phyloP scores from a whole-genome alignment of 805 yeast species.

The Ogataea haglerorum region DNA sequence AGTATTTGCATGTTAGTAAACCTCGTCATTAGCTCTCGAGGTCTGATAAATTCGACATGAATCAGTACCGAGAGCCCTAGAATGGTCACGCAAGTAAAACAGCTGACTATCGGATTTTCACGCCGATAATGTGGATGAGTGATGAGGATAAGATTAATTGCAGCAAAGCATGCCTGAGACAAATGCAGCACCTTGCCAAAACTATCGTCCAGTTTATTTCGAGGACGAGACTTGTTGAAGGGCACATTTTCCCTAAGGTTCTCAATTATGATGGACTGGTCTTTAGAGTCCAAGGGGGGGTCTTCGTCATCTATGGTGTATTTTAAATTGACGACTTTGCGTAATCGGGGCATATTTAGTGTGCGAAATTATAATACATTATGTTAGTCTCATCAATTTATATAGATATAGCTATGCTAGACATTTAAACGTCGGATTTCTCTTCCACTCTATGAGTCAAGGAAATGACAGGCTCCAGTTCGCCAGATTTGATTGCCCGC shows the following conservation, averaged over 20 bases:
- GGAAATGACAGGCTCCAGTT: constrained; percentile 20
- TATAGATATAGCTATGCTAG: neutral
- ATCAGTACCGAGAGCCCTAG: constrained; percentile 18
- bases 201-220: constrained; percentile 10
- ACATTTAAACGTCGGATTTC: constrained; percentile 9
- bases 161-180: constrained; percentile 17
- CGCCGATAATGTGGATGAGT: constrained; percentile 28
- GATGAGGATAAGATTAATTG: constrained; percentile 26
- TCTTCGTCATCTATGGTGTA: constrained; percentile 20
- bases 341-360: constrained; percentile 29
- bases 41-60: constrained; percentile 18
- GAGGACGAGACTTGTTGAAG: constrained; percentile 12
- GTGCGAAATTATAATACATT: neutral
- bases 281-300: constrained; percentile 23
- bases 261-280: constrained; percentile 22
- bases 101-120: constrained; percentile 26
- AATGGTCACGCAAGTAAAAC: constrained; percentile 23
- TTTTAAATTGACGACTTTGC: constrained; percentile 25
- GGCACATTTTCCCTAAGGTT: constrained; percentile 20
- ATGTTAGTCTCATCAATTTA: neutral
- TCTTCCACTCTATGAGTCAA: constrained; percentile 11
- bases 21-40: constrained; percentile 3
- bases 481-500: constrained; percentile 19
- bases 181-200: constrained; percentile 13
- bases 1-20: constrained; percentile 2